Evolutionary conservation across 2,329 filamentous ascomycete species (phyloP).

Genomic region (Fusarium napiforme): DNA sequence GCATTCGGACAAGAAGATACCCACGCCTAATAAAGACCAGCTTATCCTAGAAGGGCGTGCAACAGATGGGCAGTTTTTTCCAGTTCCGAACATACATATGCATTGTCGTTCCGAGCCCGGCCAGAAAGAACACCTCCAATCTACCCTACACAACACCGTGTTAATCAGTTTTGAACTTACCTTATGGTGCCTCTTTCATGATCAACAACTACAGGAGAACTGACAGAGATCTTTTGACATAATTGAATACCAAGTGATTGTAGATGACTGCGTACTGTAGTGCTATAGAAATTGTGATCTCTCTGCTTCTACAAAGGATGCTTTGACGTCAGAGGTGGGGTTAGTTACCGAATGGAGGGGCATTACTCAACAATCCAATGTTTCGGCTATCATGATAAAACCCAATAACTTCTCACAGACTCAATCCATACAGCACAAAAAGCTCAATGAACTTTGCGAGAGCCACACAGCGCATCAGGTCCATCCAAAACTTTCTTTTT

Average conservation of each 20-base stretch:
- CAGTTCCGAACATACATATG: not conserved
- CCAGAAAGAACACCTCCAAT: not conserved
- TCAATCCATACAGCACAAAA: not conserved
- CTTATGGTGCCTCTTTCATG: not conserved
- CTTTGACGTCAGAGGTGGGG: conserved; percentile 38
- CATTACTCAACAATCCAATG: conserved; percentile 1
- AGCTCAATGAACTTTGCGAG: conserved; percentile 42
- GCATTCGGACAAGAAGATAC: not conserved
- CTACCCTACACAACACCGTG: not conserved
- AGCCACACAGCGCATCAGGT: conserved; percentile 42
- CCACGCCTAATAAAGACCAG: not conserved
- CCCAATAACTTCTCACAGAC: conserved; percentile 4
- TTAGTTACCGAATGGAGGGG: conserved; percentile 18
- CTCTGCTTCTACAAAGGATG: not conserved
- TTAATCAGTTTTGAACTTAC: not conserved
- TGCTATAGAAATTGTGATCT: not conserved
- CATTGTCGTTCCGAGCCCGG: not conserved
- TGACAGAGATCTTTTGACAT: not conserved
- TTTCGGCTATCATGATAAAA: conserved; percentile 1
- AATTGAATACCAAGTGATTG: too few species aligned
- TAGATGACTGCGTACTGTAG: not conserved
- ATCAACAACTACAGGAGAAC: not conserved
- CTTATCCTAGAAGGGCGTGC: not conserved
- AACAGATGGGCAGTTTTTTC: not conserved
- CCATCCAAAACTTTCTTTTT: conserved; percentile 34